These are phyloP conservation scores for Yarrowia hollandica DNA, from an alignment of 805 yeast species.

Conservation along the genomic window DNA sequence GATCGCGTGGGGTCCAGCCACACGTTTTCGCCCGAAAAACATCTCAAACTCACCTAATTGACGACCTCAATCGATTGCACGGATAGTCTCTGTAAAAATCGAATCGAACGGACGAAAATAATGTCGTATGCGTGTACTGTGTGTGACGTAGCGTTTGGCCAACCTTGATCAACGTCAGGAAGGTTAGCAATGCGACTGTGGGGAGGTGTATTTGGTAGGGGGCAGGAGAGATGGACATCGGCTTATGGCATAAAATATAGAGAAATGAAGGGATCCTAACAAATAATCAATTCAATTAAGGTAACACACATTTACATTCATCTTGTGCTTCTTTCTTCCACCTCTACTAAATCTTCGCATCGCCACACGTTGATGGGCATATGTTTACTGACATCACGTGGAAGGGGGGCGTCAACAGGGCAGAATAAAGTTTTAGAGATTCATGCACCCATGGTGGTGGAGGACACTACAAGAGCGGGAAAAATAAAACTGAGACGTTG, in stretches of 20 bases:
- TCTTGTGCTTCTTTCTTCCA: too few relatives aligned
- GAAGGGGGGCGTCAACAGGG: slow-evolving; percentile 12
- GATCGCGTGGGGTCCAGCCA: too few relatives aligned
- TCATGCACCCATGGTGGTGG: too few relatives aligned
- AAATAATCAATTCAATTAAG: too few relatives aligned
- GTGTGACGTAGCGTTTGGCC: slow-evolving; percentile 28
- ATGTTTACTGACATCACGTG: slow-evolving; percentile 14
- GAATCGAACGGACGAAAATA: slow-evolving; percentile 9
- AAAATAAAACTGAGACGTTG: too few relatives aligned
- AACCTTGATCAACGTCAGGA: slow-evolving; percentile 20
- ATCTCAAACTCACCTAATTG: slow-evolving; percentile 17
- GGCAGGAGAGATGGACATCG: neutral
- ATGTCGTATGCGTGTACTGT: slow-evolving; percentile 22
- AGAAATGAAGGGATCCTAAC: too few relatives aligned
- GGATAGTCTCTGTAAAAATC: neutral
- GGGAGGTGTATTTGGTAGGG: slow-evolving; percentile 15
- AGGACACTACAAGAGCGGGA: too few relatives aligned
- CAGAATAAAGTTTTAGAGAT: neutral
- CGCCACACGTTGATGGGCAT: neutral
- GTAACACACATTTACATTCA: too few relatives aligned
- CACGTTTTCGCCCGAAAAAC: neutral
- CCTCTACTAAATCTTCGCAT: neutral
- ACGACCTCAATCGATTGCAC: neutral
- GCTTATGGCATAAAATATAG: neutral
- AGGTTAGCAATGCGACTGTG: slow-evolving; percentile 16